Percentiles rank a stretch among this genome's conserved stretches.
phyloP scores from a whole-genome alignment of 176 grass and related monocot genomes.

The Phyllostachys edulis region DNA sequence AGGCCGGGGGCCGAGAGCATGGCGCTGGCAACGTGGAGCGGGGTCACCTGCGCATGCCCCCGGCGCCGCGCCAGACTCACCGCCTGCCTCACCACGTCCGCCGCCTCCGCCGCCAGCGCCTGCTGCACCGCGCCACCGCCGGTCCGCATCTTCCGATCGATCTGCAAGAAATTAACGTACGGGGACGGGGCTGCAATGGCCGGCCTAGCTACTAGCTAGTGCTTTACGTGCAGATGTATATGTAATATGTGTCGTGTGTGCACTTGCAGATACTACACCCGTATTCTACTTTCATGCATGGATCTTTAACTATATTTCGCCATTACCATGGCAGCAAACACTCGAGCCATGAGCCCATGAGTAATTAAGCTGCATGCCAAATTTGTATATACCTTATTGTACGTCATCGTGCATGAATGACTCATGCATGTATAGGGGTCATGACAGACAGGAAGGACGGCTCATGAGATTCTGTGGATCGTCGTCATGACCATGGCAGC shows the following conservation, averaged over 20 bases:
- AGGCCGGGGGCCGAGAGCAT: constrained; percentile 49
- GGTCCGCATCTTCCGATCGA: constrained; percentile 38
- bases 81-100: constrained; percentile 46
- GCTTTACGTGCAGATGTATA: neutral
- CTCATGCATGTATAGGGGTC: too few relatives aligned
- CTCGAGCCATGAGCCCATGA: too few relatives aligned
- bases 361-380: too few relatives aligned
- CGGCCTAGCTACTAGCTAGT: neutral
- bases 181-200: neutral
- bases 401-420: too few relatives aligned
- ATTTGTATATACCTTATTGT: too few relatives aligned
- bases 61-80: constrained; percentile 45
- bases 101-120: constrained; percentile 50
- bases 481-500: too few relatives aligned
- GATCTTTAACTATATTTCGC: too few relatives aligned
- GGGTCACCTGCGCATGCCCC: constrained; percentile 66
- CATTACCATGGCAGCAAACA: too few relatives aligned
- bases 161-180: neutral
- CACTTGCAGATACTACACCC: too few relatives aligned
- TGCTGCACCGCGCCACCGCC: constrained; percentile 51
- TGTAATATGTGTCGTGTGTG: neutral
- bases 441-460: too few relatives aligned
- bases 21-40: constrained; percentile 64
- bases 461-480: too few relatives aligned
- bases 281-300: too few relatives aligned